Conservation (phyloP, 129 eudicot genomes). For the Lactuca sativa region DNA sequence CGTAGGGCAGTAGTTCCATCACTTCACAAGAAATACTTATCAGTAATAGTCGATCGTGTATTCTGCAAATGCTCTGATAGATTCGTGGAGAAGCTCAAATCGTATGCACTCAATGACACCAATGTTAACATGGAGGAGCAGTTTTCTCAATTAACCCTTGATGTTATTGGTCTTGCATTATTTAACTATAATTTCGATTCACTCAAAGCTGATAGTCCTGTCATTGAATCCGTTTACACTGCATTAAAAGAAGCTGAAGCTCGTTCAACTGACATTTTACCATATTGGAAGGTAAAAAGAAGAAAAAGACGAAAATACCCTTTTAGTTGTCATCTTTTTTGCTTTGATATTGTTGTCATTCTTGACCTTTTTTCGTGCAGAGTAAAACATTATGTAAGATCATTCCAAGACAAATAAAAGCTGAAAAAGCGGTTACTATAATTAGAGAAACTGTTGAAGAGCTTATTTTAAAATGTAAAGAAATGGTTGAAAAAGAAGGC, state of each 20-base stretch:
- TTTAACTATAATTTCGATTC: constrained; percentile 97
- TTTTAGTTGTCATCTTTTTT: neutral
- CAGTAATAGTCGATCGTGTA: constrained; percentile 85
- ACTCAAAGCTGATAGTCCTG: constrained; percentile 86
- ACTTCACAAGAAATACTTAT: constrained; percentile 91
- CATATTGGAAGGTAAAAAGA: constrained; percentile 85
- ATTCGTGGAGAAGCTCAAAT: constrained; percentile 78
- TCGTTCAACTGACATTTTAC: constrained; percentile 86
- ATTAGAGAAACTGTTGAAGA: constrained; percentile 91
- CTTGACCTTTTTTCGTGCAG: constrained; percentile 37
- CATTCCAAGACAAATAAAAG: constrained; percentile 93
- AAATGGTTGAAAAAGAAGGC: constrained; percentile 88
- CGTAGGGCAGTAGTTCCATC: constrained; percentile 99
- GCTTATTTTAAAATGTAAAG: constrained; percentile 74
- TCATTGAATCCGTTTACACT: constrained; percentile 91
- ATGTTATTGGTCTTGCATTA: constrained; percentile 84
- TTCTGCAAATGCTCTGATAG: constrained; percentile 87
- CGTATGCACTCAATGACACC: constrained; percentile 45
- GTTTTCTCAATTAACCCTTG: constrained; percentile 90
- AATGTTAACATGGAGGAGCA: constrained; percentile 89
- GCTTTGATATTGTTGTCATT: neutral
- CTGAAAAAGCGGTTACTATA: constrained; percentile 74
- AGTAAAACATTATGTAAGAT: constrained; percentile 77
- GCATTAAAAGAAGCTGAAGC: constrained; percentile 93
- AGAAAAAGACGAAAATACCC: neutral